Evolutionary conservation across 805 yeast genomes (phyloP), one percentile per base, ranked within the genome.

Genomic region (Yarrowia phangngaensis): DNA sequence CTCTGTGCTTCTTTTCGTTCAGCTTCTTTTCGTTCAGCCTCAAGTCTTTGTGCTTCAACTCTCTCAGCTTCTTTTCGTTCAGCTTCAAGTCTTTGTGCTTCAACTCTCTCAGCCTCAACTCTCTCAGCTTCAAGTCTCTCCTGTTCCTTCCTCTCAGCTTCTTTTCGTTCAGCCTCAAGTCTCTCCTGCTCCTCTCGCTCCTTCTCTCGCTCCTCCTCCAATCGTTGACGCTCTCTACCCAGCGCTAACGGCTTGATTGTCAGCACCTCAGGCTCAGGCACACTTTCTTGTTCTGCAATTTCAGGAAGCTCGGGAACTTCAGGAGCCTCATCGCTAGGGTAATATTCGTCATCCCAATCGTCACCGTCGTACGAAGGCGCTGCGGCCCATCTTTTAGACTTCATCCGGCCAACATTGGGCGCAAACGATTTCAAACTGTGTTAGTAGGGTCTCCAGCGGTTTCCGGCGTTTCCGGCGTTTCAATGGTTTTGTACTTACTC

Each of bases 351-450:
- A 31, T 56, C 59, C 60, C 60, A 65, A 33, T 61, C 69, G 40
- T 63, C 65, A 5, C 68, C 69, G 22, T 64, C 69, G 49, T 65
- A 65, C 13, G 64, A 56, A 5, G 63, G 60, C 20, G 56, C 56
- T 7, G 65, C 58, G 8, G 64, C 60, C 69, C 69, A 65, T 9
- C 69, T 61, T 51, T 57, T 59, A 35, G 68, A 64, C 53, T 65
- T 58, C 53, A 55, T 56, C 8, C 61, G 57, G 11, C 58, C 60
- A 24, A 58, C 60, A 4, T 50, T 55, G 8, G 61, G 60, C 20
- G 56, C 52, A 35, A 53, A 58, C 40, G 60, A 56, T 40, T 57
- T 41, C 33, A 53, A 46, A 19, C 58, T 55, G 41, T 19, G 45
- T 38, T 38, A 38, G 45, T 3, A 9, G 9, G 8, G 19, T 30